Evolutionary conservation across 2,329 filamentous ascomycete species (phyloP), one percentile per base, ranked within the genome.

Genomic region (Pseudocercospora fijiensis): DNA sequence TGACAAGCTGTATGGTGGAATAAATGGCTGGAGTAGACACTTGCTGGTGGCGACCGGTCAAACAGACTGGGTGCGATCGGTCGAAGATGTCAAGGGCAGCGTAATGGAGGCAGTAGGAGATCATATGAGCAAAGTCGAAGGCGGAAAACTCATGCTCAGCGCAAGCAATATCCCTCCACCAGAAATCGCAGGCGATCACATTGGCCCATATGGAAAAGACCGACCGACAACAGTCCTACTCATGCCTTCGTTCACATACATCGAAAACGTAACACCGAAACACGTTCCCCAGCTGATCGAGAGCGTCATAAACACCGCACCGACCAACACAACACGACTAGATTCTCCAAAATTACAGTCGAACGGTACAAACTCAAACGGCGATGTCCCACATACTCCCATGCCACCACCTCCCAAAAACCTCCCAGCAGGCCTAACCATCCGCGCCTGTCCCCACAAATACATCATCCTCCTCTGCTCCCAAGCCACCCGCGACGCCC

Each of bases 21-120:
- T 97, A 67, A 90, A 92, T 73, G 91, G 88, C 37, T 98, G 92
- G 90, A 88, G 86, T 73, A 95, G 92, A 20, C 95, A 99, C 78
- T 76, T 96, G 66, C 81, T 99, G 30, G 92, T 98, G 16, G 95
- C 92, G 24, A 99, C 95, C n/a, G 91, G 92, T 65, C 96, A 97
- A 85, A 85, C 88, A 26, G 95, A 99, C 78, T 99, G 95, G 95
- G 90, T 94, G 74, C 81, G 91, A 65, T 90, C 96, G 79, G 91
- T 96, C 52, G 87, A 86, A 62, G 90, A 98, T 74, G 95, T 98
- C 81, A 88, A 90, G 70, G 84, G 82, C 53, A 85, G 81, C 62
- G 77, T 86, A 59, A 85, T 86, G 82, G 79, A 83, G 73, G 81
- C 81, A 1, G 78, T 83, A 11, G 79, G 78, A 65, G 79, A 79